Conservation (phyloP, 495 filamentous ascomycete genomes). For the Penicillium cataractarum region DNA sequence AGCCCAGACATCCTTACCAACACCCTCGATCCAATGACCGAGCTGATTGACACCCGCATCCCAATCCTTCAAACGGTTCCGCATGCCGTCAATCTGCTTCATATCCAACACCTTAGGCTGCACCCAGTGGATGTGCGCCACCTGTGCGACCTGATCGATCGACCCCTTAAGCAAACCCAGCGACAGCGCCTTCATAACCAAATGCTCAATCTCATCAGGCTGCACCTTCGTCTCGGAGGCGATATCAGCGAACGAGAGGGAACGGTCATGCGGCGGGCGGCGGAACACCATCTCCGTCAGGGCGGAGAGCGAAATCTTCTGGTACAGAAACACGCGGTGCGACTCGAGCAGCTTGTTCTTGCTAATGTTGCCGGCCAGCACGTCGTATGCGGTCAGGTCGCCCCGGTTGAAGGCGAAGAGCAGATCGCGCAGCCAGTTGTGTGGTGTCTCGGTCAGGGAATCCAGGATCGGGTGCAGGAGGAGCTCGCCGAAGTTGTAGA, state of each 20-base stretch:
- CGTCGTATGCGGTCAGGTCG: constrained; percentile 83
- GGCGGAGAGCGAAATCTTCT: constrained; percentile 96
- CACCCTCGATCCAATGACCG: constrained; percentile 91
- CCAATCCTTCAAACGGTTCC: constrained; percentile 85
- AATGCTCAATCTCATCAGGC: constrained; percentile 89
- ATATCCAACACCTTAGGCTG: constrained; percentile 97
- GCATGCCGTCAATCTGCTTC: constrained; percentile 95
- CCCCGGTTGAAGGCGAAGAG: constrained; percentile 98
- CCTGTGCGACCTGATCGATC: constrained; percentile 94
- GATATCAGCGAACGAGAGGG: constrained; percentile 88
- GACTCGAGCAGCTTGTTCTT: constrained; percentile 77
- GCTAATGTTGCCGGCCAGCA: constrained; percentile 74
- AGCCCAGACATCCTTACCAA: constrained; percentile 89
- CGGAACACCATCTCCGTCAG: constrained; percentile 97
- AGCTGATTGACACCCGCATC: constrained; percentile 92
- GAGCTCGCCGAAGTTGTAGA: constrained; percentile 99
- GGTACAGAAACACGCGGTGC: constrained; percentile 81
- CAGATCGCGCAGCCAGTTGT: constrained; percentile 87
- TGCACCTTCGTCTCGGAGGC: constrained; percentile 89
- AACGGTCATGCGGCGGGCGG: constrained; percentile 90
- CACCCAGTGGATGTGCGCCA: constrained; percentile 97
- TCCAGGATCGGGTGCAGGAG: constrained; percentile 96
- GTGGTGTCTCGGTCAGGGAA: constrained; percentile 65
- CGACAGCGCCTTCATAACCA: constrained; percentile 98
- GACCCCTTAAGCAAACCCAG: constrained; percentile 86